Percentiles rank a stretch among this genome's conserved stretches.
Evolutionary conservation across 371 early-diverging fungal species (phyloP).

Genomic region (Actinomortierella ambigua): DNA sequence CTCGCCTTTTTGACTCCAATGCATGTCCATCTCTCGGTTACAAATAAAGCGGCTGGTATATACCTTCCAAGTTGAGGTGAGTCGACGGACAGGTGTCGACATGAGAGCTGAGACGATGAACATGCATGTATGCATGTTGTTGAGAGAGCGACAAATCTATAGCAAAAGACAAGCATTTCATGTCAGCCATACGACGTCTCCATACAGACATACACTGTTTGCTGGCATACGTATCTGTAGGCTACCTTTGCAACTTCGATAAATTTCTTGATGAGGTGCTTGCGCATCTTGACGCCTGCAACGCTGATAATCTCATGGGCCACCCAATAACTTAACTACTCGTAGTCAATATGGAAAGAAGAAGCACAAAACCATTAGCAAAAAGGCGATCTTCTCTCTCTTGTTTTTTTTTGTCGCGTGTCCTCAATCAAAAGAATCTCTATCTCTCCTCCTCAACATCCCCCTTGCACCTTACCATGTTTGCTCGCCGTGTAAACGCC

Average conservation of each 20-base stretch:
- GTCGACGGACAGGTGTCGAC: constrained; percentile 54
- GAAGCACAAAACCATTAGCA: not conserved
- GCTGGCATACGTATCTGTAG: too few species aligned
- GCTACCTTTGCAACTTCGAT: constrained; percentile 53
- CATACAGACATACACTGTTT: too few species aligned
- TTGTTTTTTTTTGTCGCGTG: too few species aligned
- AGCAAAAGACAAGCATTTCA: too few species aligned
- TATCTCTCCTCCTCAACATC: too few species aligned
- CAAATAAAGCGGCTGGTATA: not conserved
- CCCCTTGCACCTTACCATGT: constrained; percentile 44
- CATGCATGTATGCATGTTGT: constrained; percentile 56
- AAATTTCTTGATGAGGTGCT: constrained; percentile 54
- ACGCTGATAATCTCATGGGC: constrained; percentile 55
- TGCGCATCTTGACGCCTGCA: constrained; percentile 44
- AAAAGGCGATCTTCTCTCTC: too few species aligned
- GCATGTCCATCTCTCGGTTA: not conserved
- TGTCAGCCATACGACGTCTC: too few species aligned
- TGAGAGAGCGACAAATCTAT: constrained; percentile 46
- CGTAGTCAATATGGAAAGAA: not conserved
- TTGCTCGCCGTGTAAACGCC: constrained; percentile 51
- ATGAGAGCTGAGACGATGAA: constrained; percentile 56
- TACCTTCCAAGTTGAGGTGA: constrained; percentile 52
- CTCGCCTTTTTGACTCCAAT: too few species aligned
- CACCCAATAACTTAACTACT: constrained; percentile 58
- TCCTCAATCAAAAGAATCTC: too few species aligned